Percentiles rank a stretch among this genome's conserved stretches.
Conservation (phyloP, 164 flowering plant species). For the Magnolia sinica region DNA sequence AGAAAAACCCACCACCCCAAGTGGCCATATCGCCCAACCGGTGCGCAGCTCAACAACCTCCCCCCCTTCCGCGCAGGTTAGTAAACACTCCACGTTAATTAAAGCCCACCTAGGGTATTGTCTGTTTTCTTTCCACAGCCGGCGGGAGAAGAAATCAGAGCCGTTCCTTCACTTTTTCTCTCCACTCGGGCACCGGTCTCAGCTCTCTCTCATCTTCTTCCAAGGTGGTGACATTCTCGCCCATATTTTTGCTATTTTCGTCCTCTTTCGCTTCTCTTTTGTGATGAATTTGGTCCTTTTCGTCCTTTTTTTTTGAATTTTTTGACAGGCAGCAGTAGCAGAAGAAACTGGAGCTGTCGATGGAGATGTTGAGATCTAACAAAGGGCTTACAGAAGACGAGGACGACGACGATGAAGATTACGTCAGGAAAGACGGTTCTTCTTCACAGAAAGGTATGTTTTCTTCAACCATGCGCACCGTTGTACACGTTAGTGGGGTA, state of each 20-base stretch:
- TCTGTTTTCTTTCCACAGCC: slow-evolving; percentile 33
- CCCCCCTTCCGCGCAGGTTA: background rate
- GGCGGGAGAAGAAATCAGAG: slow-evolving; percentile 18
- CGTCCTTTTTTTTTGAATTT: background rate
- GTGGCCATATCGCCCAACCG: background rate
- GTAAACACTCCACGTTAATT: background rate
- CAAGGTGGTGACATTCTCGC: slow-evolving; percentile 43
- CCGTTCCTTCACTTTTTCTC: slow-evolving; percentile 33
- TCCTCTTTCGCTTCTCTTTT: background rate
- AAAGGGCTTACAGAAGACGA: slow-evolving; percentile 51
- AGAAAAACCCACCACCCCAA: no score
- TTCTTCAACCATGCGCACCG: no score
- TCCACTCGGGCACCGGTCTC: slow-evolving; percentile 30
- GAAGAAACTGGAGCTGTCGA: slow-evolving; percentile 25
- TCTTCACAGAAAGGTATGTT: slow-evolving; percentile 49
- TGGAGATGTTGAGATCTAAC: slow-evolving; percentile 66
- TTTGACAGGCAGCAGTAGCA: slow-evolving; percentile 2
- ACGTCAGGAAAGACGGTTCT: slow-evolving; percentile 48
- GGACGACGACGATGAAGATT: slow-evolving; percentile 64
- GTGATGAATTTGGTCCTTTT: no score
- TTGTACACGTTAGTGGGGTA: background rate
- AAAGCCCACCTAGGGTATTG: background rate
- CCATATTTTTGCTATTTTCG: background rate
- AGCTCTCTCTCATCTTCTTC: slow-evolving; percentile 41
- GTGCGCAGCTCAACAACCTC: background rate